Evolutionary conservation across 495 filamentous ascomycete genomes (phyloP).

Genomic region (Neurospora sp.): DNA sequence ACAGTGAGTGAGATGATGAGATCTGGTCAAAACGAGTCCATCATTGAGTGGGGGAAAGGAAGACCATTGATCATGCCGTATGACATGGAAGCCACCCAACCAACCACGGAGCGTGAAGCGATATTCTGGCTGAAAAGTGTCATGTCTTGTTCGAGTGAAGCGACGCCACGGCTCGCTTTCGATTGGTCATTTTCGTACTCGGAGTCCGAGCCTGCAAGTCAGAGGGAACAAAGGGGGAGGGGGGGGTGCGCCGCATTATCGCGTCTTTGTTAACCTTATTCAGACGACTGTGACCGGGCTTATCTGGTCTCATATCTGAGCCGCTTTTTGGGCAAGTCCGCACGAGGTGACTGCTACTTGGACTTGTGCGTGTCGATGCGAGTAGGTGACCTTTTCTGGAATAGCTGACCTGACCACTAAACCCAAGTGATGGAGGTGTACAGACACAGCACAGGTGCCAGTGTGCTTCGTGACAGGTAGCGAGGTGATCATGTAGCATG

Average conservation of each 20-base stretch:
- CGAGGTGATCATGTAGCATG: not conserved
- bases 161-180: not conserved
- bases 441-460: not conserved
- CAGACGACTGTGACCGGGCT: slow-evolving; percentile 14
- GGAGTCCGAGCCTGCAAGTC: not conserved
- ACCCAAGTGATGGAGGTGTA: not conserved
- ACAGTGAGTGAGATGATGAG: not conserved
- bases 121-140: not conserved
- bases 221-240: not conserved
- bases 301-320: not conserved
- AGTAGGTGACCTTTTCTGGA: not conserved
- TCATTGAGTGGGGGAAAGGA: not conserved
- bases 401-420: not conserved
- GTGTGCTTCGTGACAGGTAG: not conserved
- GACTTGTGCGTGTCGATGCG: not conserved
- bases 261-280: slow-evolving; percentile 22
- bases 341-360: not conserved
- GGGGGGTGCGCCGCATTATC: not conserved
- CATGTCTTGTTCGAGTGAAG: not conserved
- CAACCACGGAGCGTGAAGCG: not conserved
- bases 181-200: not conserved
- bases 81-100: not conserved
- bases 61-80: not conserved
- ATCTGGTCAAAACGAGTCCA: not conserved
- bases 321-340: not conserved